Evolutionary conservation across 495 filamentous ascomycete species (phyloP), one percentile per base, ranked within the genome.

Genomic region (Darksidea phi): DNA sequence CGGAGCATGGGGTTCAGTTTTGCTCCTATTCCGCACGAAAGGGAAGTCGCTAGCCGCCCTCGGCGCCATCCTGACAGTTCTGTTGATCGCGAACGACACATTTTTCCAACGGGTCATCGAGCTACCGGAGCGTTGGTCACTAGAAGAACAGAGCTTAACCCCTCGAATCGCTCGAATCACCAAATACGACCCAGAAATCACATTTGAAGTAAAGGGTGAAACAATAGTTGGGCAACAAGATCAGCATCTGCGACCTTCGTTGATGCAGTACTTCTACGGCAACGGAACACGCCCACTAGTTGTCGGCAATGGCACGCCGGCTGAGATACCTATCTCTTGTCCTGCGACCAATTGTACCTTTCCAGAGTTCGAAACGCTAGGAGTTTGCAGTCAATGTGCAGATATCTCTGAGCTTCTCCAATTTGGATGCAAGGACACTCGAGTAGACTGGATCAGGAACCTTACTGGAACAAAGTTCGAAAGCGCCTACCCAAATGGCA

Each of bases 61-160:
- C 6, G 41, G 41, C 13, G 41, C 41, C 6, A 4, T 43, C 5
- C 15, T 43, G 18, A 43, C 41, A n/a, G 3, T 43, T 4, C 18
- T 43, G 18, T n/a, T 43, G 13, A 4, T 67, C 46, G 55, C 60
- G 18, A 41, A 58, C 4, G 65, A 67, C 38, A 54, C 65, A 11
- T 67, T 64, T 23, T 67, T 67, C 51, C 65, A 67, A 43, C 65
- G 64, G 32, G 55, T 67, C 6, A 55, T 67, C 18, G 37, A 51
- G 10, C 57, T 58, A 12, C 64, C 64, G 15, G 47, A 62, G 25
- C 46, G 41, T 15, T 63, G 59, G 58, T 37, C n/a, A 0, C 23
- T 52, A 1, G 26, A 67, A 36, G 54, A 54, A 18, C 25, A 47
- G 1, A 49, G 64, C 18, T 46, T 41, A 0, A 54, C 63, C 10